Evolutionary conservation across 495 filamentous ascomycete species (phyloP), one percentile per base, ranked within the genome.

Genomic region (Clavariopsis aquatica): DNA sequence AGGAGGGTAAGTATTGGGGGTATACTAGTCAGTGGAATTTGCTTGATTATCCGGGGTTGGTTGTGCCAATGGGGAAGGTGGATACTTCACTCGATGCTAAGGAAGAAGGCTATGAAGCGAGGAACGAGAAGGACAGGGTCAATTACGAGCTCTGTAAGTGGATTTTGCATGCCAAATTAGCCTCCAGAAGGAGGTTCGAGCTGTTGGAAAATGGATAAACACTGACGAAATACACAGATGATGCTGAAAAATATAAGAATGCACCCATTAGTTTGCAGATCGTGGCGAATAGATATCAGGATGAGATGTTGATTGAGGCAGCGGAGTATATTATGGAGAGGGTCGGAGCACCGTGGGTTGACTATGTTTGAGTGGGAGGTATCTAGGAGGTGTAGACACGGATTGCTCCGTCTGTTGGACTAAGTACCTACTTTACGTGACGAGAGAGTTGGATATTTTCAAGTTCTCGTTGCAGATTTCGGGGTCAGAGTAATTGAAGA

Each of bases 11-110:
- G 19, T 90, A 88, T 71, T 89, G 87, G 88, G 82, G 83, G 15
- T 93, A 91, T 57, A 89, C 86, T 0, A 74, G 79, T 3, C 83
- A 89, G 60, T 92, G 88, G 87, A 91, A 92, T 67, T 68, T 90
- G 43, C 74, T 90, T 0, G 87, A 91, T 69, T 85, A 87, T 65
- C 89, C 86, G 8, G 81, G 81, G 22, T 72, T 79, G 3, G 75
- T 85, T 0, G 86, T 88, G 66, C 85, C 85, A 0, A 49, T 68
- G 2, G 34, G 46, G 66, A 71, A 23, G 78, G 83, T 34, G 78
- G 65, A 83, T 45, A 60, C 63, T 12, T 69, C 46, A 10, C 43
- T 73, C 3, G 78, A 81, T 59, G 43, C 46, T 31, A 54, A 51
- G 10, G 76, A 79, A n/a, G 52, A 65, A 27, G 69, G 54, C 0